These are phyloP conservation scores for Alternaria infectoria DNA, from an alignment of 2,329 filamentous ascomycete species.

Conservation along the genomic window DNA sequence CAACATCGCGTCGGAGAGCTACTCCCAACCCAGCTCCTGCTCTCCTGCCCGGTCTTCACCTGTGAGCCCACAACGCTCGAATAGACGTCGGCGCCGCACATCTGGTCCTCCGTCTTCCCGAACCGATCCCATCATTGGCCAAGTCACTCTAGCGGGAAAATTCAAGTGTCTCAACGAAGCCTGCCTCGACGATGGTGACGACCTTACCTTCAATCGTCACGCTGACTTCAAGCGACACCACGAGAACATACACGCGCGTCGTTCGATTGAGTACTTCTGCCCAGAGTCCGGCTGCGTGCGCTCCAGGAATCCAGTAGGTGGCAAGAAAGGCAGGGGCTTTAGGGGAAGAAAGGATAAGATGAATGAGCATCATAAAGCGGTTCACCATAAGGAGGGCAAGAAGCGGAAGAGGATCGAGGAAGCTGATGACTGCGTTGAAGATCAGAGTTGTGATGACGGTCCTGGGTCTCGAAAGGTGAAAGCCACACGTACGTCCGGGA, in stretches of 20 bases:
- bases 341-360: slow-evolving; percentile 40
- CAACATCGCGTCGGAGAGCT: background rate
- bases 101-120: background rate
- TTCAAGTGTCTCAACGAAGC: slow-evolving; percentile 30
- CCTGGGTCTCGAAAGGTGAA: background rate
- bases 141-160: slow-evolving; percentile 29
- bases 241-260: slow-evolving; percentile 22
- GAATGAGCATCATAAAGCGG: slow-evolving; percentile 34
- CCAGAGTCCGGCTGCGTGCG: slow-evolving; percentile 24
- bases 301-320: slow-evolving; percentile 18
- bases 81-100: background rate
- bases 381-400: slow-evolving; percentile 21
- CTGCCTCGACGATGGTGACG: slow-evolving; percentile 14
- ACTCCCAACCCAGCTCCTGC: background rate
- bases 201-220: slow-evolving; percentile 33
- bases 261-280: slow-evolving; percentile 32
- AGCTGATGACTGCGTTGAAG: background rate
- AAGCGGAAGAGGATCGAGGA: slow-evolving; percentile 5
- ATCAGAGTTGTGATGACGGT: background rate
- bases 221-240: slow-evolving; percentile 43
- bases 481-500: background rate
- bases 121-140: slow-evolving; percentile 25
- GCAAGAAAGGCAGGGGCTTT: slow-evolving; percentile 34
- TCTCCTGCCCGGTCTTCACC: background rate
- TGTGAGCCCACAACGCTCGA: background rate